phyloP scores from a whole-genome alignment of 768 basidiomycete genomes.

The Psilocybe cubensis region DNA sequence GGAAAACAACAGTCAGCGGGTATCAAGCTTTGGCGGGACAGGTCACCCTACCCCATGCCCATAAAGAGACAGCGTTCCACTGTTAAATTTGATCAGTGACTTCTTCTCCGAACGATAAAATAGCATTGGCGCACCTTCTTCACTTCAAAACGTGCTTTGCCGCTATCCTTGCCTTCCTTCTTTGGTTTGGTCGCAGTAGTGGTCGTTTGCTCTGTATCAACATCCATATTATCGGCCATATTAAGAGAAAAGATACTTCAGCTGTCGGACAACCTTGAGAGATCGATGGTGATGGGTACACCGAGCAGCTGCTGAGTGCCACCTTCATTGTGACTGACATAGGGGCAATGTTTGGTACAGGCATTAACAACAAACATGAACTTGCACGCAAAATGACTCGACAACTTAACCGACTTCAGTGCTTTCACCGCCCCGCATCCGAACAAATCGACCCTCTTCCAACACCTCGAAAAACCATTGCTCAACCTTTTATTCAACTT shows the following conservation, averaged over 20 bases:
- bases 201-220: slow-evolving; percentile 35
- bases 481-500: too few relatives aligned
- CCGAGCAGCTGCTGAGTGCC: not conserved
- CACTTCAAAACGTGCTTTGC: slow-evolving; percentile 93
- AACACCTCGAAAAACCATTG: too few relatives aligned
- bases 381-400: not conserved
- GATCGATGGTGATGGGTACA: not conserved
- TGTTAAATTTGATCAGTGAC: slow-evolving; percentile 32
- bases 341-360: slow-evolving; percentile 7
- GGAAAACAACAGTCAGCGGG: slow-evolving; percentile 14
- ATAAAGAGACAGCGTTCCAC: slow-evolving; percentile 99
- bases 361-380: not conserved
- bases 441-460: too few relatives aligned
- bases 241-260: slow-evolving; percentile 1
- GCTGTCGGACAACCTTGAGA: not conserved
- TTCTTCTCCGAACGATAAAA: not conserved
- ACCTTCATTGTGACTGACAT: not conserved
- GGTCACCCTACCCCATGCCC: slow-evolving; percentile 87
- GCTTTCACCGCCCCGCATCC: not conserved
- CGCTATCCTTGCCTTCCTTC: slow-evolving; percentile 57
- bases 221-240: slow-evolving; percentile 71
- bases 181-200: slow-evolving; percentile 42
- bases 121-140: slow-evolving; percentile 86
- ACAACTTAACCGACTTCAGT: not conserved
- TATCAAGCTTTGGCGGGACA: not conserved